Percentiles rank a stretch among this genome's conserved stretches.
phyloP scores from a whole-genome alignment of 208 protist genomes.

The Leishmania aethiopica region DNA sequence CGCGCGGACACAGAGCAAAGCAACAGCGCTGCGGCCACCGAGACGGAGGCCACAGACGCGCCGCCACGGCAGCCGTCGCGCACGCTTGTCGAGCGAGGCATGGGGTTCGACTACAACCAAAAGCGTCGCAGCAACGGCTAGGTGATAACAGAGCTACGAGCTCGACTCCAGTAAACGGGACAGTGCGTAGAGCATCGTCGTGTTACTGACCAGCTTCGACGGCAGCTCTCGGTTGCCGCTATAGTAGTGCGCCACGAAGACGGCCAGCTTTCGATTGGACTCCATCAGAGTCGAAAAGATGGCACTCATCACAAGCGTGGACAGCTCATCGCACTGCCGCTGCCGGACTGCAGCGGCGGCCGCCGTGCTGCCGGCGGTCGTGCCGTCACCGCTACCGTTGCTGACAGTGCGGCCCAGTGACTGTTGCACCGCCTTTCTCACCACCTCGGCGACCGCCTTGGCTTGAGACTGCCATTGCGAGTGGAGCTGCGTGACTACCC shows the following conservation, averaged over 20 bases:
- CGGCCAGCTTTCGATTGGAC: conserved; percentile 47
- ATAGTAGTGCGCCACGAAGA: conserved; percentile 42
- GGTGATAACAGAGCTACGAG: neutral
- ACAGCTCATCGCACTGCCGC: conserved; percentile 35
- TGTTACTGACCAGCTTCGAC: conserved; percentile 59
- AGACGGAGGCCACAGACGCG: neutral
- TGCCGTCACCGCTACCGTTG: conserved; percentile 1
- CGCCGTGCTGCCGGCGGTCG: neutral
- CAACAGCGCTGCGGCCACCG: neutral
- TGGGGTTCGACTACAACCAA: neutral
- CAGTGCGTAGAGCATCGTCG: conserved; percentile 50
- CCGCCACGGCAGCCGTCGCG: neutral
- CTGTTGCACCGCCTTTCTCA: conserved; percentile 23
- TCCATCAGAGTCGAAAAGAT: conserved; percentile 41
- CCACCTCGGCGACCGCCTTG: conserved; percentile 11
- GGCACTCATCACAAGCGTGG: conserved; percentile 17
- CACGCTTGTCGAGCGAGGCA: neutral
- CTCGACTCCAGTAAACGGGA: conserved; percentile 34
- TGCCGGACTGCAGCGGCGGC: conserved; percentile 6
- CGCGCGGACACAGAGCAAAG: neutral
- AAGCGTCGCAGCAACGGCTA: neutral
- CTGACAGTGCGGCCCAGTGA: conserved; percentile 15
- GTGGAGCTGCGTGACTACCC: conserved; percentile 39
- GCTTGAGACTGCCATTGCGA: conserved; percentile 42
- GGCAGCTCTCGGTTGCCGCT: conserved; percentile 50